Conservation (phyloP, 768 basidiomycete genomes). For the Amanita muscaria region DNA sequence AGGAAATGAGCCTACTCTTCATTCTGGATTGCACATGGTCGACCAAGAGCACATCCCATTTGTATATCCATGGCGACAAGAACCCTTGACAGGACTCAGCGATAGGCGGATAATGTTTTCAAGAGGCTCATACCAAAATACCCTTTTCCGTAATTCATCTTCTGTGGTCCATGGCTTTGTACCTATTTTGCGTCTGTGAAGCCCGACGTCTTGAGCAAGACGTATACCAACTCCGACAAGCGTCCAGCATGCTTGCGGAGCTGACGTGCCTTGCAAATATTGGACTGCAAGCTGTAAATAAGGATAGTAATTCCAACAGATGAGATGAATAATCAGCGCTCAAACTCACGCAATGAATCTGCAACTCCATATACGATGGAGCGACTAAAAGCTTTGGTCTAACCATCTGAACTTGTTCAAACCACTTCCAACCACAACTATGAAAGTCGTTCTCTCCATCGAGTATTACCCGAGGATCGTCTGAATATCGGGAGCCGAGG, state of each 20-base stretch:
- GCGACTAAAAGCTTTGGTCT: slow-evolving; percentile 54
- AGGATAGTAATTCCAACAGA: neutral
- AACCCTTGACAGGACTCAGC: slow-evolving; percentile 31
- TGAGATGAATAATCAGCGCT: neutral
- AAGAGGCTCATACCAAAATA: slow-evolving; percentile 40
- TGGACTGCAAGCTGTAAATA: slow-evolving; percentile 38
- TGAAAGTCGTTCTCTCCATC: slow-evolving; percentile 30
- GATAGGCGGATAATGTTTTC: neutral
- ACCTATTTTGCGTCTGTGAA: slow-evolving; percentile 41
- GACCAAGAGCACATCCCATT: slow-evolving; percentile 48
- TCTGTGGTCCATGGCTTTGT: slow-evolving; percentile 35
- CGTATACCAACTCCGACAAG: slow-evolving; percentile 66
- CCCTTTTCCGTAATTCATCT: slow-evolving; percentile 69
- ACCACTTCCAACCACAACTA: slow-evolving; percentile 58
- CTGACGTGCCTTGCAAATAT: slow-evolving; percentile 48
- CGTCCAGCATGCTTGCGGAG: slow-evolving; percentile 62
- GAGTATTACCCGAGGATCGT: slow-evolving; percentile 46
- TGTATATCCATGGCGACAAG: slow-evolving; percentile 45
- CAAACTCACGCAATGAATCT: slow-evolving; percentile 45
- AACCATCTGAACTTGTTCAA: slow-evolving; percentile 59
- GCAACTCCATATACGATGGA: slow-evolving; percentile 67
- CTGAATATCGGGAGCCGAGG: slow-evolving; percentile 46
- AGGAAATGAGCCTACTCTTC: slow-evolving; percentile 47
- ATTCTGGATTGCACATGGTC: slow-evolving; percentile 73
- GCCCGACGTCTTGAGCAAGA: slow-evolving; percentile 70